Conservation (phyloP, 75 land plant species). For the Larix kaempferi region DNA sequence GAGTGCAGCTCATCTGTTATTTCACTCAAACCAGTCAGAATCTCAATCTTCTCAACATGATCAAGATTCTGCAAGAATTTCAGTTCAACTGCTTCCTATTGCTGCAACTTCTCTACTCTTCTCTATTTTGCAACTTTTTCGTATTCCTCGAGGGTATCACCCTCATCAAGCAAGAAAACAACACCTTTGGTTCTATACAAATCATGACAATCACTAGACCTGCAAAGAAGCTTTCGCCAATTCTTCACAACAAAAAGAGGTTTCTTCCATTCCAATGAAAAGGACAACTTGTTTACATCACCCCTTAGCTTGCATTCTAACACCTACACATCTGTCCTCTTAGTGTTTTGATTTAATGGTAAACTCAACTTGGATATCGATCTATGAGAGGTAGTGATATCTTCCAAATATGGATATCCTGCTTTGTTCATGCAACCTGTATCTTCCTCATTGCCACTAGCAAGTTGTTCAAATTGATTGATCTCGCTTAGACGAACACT, state of each 20-base stretch:
- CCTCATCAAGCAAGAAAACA: slow-evolving; percentile 23
- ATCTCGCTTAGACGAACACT: not conserved
- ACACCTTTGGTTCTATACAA: slow-evolving; percentile 24
- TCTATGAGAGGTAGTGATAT: not conserved
- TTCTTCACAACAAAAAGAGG: slow-evolving; percentile 26
- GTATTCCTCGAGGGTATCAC: slow-evolving; percentile 27
- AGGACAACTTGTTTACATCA: too few relatives aligned
- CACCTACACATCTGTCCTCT: too few relatives aligned
- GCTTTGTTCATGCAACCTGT: not conserved
- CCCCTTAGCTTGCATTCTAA: too few relatives aligned
- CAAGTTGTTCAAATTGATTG: not conserved
- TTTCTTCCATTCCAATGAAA: not conserved
- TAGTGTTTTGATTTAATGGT: not conserved
- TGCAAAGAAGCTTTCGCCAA: slow-evolving; percentile 32
- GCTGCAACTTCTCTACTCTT: slow-evolving; percentile 22
- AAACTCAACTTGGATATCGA: not conserved
- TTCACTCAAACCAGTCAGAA: slow-evolving; percentile 36
- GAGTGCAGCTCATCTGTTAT: slow-evolving; percentile 10
- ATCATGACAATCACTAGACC: slow-evolving; percentile 18
- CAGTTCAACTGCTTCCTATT: slow-evolving; percentile 10
- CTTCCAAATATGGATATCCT: not conserved
- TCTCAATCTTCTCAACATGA: slow-evolving; percentile 34
- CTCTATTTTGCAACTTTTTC: slow-evolving; percentile 35
- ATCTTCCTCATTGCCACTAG: not conserved
- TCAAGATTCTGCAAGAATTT: slow-evolving; percentile 22